A percentile compares a stretch with the other conserved stretches of the same genome.
These are phyloP conservation scores for Candida jianshihensis DNA, from an alignment of 805 yeast genomes.

Conservation along the genomic window DNA sequence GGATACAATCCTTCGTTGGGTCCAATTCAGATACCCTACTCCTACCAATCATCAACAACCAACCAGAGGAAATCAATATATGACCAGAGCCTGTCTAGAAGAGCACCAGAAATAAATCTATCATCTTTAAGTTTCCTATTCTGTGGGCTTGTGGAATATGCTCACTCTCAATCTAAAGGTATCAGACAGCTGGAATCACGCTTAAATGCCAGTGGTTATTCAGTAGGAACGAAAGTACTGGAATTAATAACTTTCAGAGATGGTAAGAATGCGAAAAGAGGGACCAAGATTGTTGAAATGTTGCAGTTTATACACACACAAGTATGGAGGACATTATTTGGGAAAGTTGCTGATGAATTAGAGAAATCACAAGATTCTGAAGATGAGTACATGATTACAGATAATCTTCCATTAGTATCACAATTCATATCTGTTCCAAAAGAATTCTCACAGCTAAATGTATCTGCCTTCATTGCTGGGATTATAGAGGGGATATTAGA, in stretches of 20 bases:
- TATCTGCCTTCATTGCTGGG: constrained; percentile 82
- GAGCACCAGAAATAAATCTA: constrained; percentile 59
- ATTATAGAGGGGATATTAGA: constrained; percentile 78
- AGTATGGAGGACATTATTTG: constrained; percentile 71
- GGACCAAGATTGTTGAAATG: constrained; percentile 56
- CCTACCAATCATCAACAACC: constrained; percentile 12
- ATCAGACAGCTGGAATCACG: constrained; percentile 58
- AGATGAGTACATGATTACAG: constrained; percentile 55
- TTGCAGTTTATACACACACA: constrained; percentile 65
- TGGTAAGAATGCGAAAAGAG: constrained; percentile 61
- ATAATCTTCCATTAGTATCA: constrained; percentile 64
- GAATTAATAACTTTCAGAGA: constrained; percentile 67
- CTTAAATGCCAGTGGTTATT: constrained; percentile 69
- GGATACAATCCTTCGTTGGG: constrained; percentile 25
- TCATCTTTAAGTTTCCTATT: constrained; percentile 65
- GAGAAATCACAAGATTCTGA: constrained; percentile 67
- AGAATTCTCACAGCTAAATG: constrained; percentile 70
- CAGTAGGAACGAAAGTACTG: constrained; percentile 63
- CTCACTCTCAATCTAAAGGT: constrained; percentile 55
- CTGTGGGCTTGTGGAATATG: constrained; percentile 61
- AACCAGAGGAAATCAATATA: constrained; percentile 34
- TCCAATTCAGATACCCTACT: constrained; percentile 22
- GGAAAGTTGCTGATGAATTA: constrained; percentile 64
- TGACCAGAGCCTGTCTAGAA: constrained; percentile 62
- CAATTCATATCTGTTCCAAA: constrained; percentile 71